Evolutionary conservation across 148 eudicot genomes (phyloP), one percentile per base, ranked within the genome.

Genomic region (Rhododendron mucronatum): DNA sequence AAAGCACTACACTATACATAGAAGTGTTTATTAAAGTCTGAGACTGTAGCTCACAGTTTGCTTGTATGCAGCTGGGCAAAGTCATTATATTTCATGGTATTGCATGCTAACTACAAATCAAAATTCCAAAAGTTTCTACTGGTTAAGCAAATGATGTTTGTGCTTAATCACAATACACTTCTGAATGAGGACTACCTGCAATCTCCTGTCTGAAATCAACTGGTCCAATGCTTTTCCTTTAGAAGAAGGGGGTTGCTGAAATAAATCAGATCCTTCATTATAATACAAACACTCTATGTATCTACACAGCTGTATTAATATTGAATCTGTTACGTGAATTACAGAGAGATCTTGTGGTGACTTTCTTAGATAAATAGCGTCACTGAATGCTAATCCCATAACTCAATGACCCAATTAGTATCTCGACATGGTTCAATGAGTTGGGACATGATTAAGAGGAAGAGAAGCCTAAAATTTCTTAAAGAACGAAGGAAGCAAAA

Each of bases 211-310:
- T 13, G 75, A 84, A 85, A 53, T 75, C 77, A 23, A 79, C 83
- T 83, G 89, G 78, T 83, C 83, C 45, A 71, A 39, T 75, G 90
- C 85, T 88, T 89, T 88, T 61, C 57, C 90, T 69, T 88, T 87
- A 14, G 86, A 73, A 61, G 88, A 87, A 78, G 82, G 50, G 86
- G 93, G 93, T 89, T 91, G 89, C 92, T 91, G 91, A 76, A 91
- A 86, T 53, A 84, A 63, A 86, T 35, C 81, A 84, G 30, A 13
- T 45, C 30, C 85, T 30, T 30, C 75, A 69, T 83, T 28, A 83
- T 23, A 12, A 15, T 18, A n/a, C 5, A 50, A n/a, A 8, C 15
- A 61, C 50, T 3, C 10, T 16, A 83, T 44, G 14, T 76, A 86
- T 28, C 59, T 75, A 28, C 80, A 57, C 13, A 8, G 78, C 41